Conservation (phyloP, 352 stramenopile genomes). For the Globisporangium camurandrum region DNA sequence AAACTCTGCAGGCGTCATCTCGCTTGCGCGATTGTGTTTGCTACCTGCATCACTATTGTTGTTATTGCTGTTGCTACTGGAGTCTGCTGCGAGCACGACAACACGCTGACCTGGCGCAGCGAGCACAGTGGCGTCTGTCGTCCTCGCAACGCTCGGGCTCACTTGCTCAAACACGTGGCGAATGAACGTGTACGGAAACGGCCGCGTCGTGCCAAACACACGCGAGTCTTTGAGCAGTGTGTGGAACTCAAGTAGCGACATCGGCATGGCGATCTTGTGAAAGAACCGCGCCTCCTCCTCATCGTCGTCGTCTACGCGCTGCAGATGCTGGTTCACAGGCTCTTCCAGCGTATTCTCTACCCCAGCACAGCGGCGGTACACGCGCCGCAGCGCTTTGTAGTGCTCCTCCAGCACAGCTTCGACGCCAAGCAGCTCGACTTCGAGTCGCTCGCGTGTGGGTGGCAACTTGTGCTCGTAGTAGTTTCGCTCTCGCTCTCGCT, state of each 20-base stretch:
- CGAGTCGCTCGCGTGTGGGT: conserved; percentile 11
- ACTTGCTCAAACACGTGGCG: conserved; percentile 47
- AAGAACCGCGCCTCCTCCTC: conserved; percentile 52
- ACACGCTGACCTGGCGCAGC: conserved; percentile 4
- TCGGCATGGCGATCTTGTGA: conserved; percentile 50
- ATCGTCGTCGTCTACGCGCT: too few species aligned
- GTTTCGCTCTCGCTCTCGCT: not conserved
- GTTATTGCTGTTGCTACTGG: too few species aligned
- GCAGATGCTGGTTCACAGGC: not conserved
- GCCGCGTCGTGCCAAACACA: conserved; percentile 36
- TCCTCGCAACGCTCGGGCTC: conserved; percentile 27
- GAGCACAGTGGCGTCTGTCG: conserved; percentile 15
- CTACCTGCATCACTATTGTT: conserved; percentile 3
- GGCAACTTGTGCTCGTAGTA: conserved; percentile 9
- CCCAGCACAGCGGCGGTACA: conserved; percentile 55
- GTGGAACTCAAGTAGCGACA: conserved; percentile 62
- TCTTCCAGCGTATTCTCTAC: conserved; percentile 22
- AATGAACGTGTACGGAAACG: conserved; percentile 58
- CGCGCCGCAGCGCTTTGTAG: conserved; percentile 28
- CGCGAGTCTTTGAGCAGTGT: conserved; percentile 60
- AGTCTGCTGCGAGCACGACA: not conserved
- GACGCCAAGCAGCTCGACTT: conserved; percentile 24
- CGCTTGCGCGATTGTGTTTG: conserved; percentile 21
- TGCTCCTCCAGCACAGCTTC: conserved; percentile 36
- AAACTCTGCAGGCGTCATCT: conserved; percentile 65